A percentile compares a stretch with the other conserved stretches of the same genome.
phyloP scores from a whole-genome alignment of 495 filamentous ascomycete species.

The Penicillium canariense region DNA sequence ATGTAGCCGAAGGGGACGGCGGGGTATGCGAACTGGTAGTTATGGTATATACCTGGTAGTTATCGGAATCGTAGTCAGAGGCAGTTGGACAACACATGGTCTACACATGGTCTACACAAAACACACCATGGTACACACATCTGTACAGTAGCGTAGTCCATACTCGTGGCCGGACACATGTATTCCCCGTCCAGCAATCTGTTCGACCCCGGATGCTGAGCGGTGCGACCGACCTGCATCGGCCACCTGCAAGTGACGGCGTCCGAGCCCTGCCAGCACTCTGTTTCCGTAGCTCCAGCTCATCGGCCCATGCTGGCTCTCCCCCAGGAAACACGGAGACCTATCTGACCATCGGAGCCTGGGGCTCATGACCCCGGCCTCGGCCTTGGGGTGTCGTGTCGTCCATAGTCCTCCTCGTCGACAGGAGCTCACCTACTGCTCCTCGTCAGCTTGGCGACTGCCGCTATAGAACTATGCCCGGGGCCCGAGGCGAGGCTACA shows the following conservation, averaged over 20 bases:
- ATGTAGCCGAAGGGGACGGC: constrained; percentile 15
- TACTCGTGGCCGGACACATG: no score
- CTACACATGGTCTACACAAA: background rate
- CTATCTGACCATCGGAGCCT: constrained; percentile 14
- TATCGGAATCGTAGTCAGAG: no score
- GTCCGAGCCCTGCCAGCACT: background rate
- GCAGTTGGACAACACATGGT: background rate
- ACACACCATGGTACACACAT: no score
- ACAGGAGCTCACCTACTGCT: background rate
- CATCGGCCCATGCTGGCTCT: constrained; percentile 4
- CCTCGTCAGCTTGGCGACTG: constrained; percentile 8
- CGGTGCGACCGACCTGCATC: background rate
- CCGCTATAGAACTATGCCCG: background rate
- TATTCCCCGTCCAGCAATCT: no score
- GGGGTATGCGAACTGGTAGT: no score
- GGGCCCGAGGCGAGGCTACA: background rate
- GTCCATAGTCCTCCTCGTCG: background rate
- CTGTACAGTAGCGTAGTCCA: no score
- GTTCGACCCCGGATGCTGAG: background rate
- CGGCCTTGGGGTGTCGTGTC: constrained; percentile 2
- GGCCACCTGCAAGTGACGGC: background rate
- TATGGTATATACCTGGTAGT: no score
- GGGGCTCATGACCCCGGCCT: background rate
- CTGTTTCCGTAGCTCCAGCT: no score
- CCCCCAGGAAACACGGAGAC: constrained; percentile 5